Conservation (phyloP, 2,329 filamentous ascomycete species). For the Pseudocercospora musae region DNA sequence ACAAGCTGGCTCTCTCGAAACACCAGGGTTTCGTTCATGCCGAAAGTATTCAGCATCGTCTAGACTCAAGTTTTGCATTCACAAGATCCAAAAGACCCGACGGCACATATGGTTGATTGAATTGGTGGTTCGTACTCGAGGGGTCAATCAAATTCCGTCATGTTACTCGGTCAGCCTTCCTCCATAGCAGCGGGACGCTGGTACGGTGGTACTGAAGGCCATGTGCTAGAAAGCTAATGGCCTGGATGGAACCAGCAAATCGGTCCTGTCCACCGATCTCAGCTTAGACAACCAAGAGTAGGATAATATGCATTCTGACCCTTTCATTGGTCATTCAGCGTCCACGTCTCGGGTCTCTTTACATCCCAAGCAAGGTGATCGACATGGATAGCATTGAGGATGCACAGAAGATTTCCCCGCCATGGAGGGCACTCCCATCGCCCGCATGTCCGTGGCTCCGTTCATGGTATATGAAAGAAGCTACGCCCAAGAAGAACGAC, state of each 20-base stretch:
- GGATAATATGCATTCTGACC: neutral
- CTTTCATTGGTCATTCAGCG: neutral
- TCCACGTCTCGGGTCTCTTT: neutral
- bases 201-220: neutral
- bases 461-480: neutral
- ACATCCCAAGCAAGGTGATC: too few species aligned
- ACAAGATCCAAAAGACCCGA: too few species aligned
- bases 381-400: neutral
- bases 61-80: too few species aligned
- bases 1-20: neutral
- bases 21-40: neutral
- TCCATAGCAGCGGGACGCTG: neutral
- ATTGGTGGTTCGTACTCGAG: too few species aligned
- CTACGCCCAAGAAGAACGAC: too few species aligned
- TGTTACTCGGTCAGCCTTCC: neutral
- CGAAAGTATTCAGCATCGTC: too few species aligned
- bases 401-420: neutral
- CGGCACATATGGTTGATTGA: too few species aligned
- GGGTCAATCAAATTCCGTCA: neutral
- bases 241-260: neutral
- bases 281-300: neutral
- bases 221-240: neutral
- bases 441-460: neutral
- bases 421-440: neutral
- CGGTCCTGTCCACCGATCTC: neutral